Conservation (phyloP, 1,284 basidiomycete genomes). For the Cystobasidium pallidum region DNA sequence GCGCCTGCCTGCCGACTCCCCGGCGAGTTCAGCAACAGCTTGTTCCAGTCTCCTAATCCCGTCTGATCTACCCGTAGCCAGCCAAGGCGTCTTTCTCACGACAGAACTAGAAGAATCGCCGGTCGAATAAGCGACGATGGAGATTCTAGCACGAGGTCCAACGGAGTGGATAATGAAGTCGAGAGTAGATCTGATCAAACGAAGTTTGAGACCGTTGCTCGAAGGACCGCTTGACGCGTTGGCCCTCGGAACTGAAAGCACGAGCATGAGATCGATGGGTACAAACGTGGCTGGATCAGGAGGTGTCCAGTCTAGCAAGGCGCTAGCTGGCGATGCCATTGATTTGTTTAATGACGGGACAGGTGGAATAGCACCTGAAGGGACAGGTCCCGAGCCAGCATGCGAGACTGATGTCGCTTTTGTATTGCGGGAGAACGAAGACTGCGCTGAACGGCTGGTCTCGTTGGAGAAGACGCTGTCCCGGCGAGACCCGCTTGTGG, state of each 20-base stretch:
- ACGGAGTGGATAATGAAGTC: conserved; percentile 80
- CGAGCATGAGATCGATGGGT: conserved; percentile 86
- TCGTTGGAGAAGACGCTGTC: conserved; percentile 54
- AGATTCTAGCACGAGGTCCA: conserved; percentile 74
- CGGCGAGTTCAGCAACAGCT: conserved; percentile 73
- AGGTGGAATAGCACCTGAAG: conserved; percentile 28
- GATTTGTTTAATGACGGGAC: conserved; percentile 57
- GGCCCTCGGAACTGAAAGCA: conserved; percentile 80
- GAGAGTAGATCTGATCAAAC: conserved; percentile 79
- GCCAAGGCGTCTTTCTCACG: conserved; percentile 85
- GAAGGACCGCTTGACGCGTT: conserved; percentile 66
- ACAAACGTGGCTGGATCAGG: conserved; percentile 58
- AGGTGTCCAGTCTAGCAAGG: conserved; percentile 21
- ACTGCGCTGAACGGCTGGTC: conserved; percentile 75
- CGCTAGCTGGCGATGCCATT: conserved; percentile 49
- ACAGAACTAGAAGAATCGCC: conserved; percentile 68
- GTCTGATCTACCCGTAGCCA: conserved; percentile 69
- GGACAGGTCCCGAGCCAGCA: conserved; percentile 22
- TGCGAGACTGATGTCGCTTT: conserved; percentile 42
- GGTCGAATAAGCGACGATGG: conserved; percentile 85
- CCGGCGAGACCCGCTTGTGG: conserved; percentile 61
- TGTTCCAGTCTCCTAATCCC: conserved; percentile 71
- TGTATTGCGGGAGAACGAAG: conserved; percentile 52
- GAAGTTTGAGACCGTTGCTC: conserved; percentile 77
- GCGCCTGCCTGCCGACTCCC: conserved; percentile 54